Evolutionary conservation across 805 yeast species (phyloP).

Genomic region (Citeromyces nyonsensis): DNA sequence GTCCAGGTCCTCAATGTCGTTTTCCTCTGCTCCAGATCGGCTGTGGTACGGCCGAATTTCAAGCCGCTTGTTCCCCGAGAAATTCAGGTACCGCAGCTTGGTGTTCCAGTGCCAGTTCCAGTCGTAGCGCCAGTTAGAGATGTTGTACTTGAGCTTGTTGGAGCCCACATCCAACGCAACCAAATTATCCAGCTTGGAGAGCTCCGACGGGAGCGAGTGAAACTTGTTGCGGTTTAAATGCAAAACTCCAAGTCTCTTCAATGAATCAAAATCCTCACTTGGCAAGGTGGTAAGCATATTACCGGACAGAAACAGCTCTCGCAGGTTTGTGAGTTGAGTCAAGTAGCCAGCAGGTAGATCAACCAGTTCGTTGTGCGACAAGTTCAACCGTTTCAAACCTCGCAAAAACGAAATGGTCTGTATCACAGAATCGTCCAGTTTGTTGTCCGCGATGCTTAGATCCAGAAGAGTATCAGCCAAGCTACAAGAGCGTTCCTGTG

Average conservation of each 20-base stretch:
- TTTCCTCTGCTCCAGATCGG: constrained; percentile 28
- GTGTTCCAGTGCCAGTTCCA: constrained; percentile 94
- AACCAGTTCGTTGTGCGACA: constrained; percentile 71
- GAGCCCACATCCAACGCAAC: constrained; percentile 81
- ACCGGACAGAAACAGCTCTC: constrained; percentile 68
- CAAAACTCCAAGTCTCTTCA: constrained; percentile 42
- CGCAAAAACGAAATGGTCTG: constrained; percentile 44
- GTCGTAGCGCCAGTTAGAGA: constrained; percentile 88
- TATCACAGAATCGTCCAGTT: constrained; percentile 64
- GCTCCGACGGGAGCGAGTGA: constrained; percentile 78
- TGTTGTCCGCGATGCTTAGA: constrained; percentile 69
- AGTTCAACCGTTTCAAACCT: constrained; percentile 47
- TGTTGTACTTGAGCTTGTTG: constrained; percentile 79
- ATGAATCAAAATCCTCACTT: constrained; percentile 63
- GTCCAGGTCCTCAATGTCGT: constrained; percentile 44
- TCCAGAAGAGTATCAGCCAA: constrained; percentile 19
- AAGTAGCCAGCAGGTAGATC: constrained; percentile 74
- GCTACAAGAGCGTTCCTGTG: background rate
- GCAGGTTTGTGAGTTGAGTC: constrained; percentile 35
- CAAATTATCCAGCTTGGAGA: constrained; percentile 50
- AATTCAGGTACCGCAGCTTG: constrained; percentile 63
- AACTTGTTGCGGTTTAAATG: constrained; percentile 75
- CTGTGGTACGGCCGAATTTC: constrained; percentile 63
- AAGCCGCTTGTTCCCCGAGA: constrained; percentile 84
- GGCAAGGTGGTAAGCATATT: constrained; percentile 69